These are phyloP conservation scores for Solanum hybrid DNA, from an alignment of 305 asterid genomes.

Conservation along the genomic window DNA sequence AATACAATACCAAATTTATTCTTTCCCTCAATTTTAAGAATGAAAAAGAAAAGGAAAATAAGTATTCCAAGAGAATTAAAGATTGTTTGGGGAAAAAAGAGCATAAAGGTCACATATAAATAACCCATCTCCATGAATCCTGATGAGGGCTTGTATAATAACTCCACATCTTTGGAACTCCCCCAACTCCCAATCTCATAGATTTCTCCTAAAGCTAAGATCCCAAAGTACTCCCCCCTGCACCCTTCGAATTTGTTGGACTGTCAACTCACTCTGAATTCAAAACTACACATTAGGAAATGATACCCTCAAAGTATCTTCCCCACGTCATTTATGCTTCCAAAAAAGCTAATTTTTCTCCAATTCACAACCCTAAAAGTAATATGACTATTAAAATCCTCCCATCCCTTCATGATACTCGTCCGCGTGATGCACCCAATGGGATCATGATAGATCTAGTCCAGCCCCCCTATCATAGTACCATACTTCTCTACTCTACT, in stretches of 20 bases:
- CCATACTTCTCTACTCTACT: not conserved
- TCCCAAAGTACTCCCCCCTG: not conserved
- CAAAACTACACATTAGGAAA: not conserved
- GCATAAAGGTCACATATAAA: not conserved
- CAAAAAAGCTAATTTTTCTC: not conserved
- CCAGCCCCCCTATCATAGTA: not conserved
- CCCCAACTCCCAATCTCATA: not conserved
- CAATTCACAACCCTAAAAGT: not conserved
- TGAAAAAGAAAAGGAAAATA: not conserved
- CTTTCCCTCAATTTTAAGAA: not conserved
- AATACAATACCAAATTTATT: not conserved
- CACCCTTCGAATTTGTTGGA: not conserved
- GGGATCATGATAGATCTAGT: not conserved
- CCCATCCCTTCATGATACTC: not conserved
- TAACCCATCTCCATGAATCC: not conserved
- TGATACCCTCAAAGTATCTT: not conserved
- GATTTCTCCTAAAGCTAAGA: not conserved
- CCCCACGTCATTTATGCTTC: not conserved
- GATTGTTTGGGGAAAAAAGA: not conserved
- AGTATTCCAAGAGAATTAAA: not conserved
- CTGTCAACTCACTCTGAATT: not conserved
- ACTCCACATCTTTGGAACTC: not conserved
- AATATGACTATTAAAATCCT: not conserved
- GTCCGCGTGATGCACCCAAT: not conserved
- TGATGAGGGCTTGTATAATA: not conserved